Percentiles rank a stretch among this genome's conserved stretches.
Evolutionary conservation across 768 basidiomycete species (phyloP).

Genomic region (Mrakia hoshinonis): DNA sequence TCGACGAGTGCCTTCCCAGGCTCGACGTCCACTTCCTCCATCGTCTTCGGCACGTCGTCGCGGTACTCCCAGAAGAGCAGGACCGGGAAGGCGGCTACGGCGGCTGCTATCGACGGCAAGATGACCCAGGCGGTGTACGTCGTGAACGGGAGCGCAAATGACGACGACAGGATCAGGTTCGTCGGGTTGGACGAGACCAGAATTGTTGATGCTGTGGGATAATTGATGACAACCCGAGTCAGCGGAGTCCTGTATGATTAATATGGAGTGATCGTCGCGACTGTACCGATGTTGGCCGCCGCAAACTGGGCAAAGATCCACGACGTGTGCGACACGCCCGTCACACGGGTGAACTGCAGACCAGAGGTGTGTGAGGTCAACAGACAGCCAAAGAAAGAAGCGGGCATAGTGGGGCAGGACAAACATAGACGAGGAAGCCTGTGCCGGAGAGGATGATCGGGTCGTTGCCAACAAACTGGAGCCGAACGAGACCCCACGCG

Average conservation of each 20-base stretch:
- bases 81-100: conserved; percentile 51
- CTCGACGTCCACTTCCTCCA: conserved; percentile 40
- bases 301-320: conserved; percentile 47
- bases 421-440: conserved; percentile 23
- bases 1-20: conserved; percentile 62
- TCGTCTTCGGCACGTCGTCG: conserved; percentile 20
- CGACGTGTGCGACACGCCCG: conserved; percentile 43
- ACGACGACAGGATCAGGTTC: conserved; percentile 57
- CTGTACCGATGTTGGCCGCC: background rate
- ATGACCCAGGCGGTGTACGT: conserved; percentile 75
- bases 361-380: background rate
- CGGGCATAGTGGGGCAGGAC: background rate
- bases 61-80: conserved; percentile 36
- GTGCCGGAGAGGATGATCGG: conserved; percentile 69
- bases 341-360: conserved; percentile 62
- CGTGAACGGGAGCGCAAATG: conserved; percentile 65
- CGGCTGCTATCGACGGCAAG: conserved; percentile 65
- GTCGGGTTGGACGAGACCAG: conserved; percentile 85
- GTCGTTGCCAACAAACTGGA: conserved; percentile 45
- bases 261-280: conserved; percentile 42
- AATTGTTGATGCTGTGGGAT: conserved; percentile 47
- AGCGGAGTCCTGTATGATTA: conserved; percentile 65
- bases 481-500: too few relatives aligned
- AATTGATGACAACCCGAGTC: conserved; percentile 48
- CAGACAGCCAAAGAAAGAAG: background rate